Percentiles rank a stretch among this genome's conserved stretches.
phyloP scores from a whole-genome alignment of 176 grass and related monocot species.

The Elymus sibiricus region DNA sequence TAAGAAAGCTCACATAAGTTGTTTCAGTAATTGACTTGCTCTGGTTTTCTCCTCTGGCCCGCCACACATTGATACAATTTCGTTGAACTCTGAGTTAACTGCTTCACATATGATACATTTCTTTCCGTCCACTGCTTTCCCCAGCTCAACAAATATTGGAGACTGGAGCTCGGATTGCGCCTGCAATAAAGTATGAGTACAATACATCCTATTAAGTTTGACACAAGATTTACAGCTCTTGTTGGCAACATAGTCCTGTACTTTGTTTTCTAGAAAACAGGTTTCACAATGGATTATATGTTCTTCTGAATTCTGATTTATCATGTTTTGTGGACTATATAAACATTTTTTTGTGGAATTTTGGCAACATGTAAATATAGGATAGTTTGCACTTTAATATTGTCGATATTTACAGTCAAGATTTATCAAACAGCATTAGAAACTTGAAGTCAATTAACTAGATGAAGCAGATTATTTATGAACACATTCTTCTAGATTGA shows the following conservation, averaged over 20 bases:
- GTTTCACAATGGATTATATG: neutral
- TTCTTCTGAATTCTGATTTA: neutral
- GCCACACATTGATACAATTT: conserved; percentile 78
- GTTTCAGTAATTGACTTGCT: conserved; percentile 59
- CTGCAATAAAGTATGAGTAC: conserved; percentile 33
- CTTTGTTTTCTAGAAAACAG: neutral
- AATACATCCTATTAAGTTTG: neutral
- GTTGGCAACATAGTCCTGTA: neutral
- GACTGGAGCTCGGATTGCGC: conserved; percentile 61
- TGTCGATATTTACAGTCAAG: neutral
- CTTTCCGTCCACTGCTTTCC: conserved; percentile 49
- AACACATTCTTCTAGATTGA: conserved; percentile 2
- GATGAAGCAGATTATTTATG: neutral
- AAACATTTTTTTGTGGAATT: conserved; percentile 11
- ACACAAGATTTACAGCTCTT: neutral
- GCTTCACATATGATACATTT: conserved; percentile 71
- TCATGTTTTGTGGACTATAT: neutral
- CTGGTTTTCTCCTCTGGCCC: conserved; percentile 66
- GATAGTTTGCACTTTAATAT: neutral
- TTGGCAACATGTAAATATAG: neutral
- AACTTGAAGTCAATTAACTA: neutral
- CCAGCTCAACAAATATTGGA: conserved; percentile 64
- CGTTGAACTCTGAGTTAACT: conserved; percentile 55
- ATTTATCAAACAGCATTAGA: neutral
- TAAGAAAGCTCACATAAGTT: conserved; percentile 58